Percentiles rank a stretch among this genome's conserved stretches.
phyloP scores from a whole-genome alignment of 441 rosid genomes.

The Francoa sonchifolia region DNA sequence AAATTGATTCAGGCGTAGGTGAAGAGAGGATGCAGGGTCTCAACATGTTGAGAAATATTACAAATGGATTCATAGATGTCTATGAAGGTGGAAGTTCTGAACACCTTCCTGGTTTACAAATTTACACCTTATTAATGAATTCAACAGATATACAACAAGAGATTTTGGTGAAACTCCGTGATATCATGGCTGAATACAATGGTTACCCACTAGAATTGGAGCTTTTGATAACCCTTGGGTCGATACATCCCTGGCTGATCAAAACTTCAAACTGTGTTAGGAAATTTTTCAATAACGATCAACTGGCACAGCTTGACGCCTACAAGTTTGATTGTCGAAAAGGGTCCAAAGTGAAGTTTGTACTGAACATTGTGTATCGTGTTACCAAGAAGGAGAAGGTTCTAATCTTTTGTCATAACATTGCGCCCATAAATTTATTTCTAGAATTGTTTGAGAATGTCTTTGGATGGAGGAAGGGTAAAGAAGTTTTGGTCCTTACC shows the following conservation, averaged over 20 bases:
- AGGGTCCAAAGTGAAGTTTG: constrained; percentile 93
- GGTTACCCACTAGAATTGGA: constrained; percentile 78
- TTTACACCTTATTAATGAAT: constrained; percentile 83
- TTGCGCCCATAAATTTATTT: constrained; percentile 72
- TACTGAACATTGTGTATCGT: constrained; percentile 65
- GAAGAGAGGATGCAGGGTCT: constrained; percentile 79
- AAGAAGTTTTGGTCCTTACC: constrained; percentile 61
- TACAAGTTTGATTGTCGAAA: constrained; percentile 40
- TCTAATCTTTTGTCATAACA: constrained; percentile 86
- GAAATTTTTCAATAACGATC: constrained; percentile 40
- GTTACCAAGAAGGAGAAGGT: constrained; percentile 67
- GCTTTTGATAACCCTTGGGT: constrained; percentile 76
- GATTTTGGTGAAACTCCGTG: constrained; percentile 45
- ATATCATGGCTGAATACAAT: constrained; percentile 34
- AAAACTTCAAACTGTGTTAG: constrained; percentile 50
- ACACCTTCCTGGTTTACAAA: constrained; percentile 79
- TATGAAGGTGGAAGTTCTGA: constrained; percentile 65
- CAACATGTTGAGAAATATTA: constrained; percentile 64
- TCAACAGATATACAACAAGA: constrained; percentile 58
- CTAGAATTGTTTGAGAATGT: constrained; percentile 51
- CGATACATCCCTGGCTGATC: constrained; percentile 82
- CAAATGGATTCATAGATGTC: constrained; percentile 64
- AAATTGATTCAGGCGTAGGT: constrained; percentile 47
- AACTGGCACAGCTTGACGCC: constrained; percentile 40
- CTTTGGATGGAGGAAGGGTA: constrained; percentile 64